A percentile compares a stretch with the other conserved stretches of the same genome.
Evolutionary conservation across 2,329 filamentous ascomycete genomes (phyloP).

Genomic region (Colletotrichum lini): DNA sequence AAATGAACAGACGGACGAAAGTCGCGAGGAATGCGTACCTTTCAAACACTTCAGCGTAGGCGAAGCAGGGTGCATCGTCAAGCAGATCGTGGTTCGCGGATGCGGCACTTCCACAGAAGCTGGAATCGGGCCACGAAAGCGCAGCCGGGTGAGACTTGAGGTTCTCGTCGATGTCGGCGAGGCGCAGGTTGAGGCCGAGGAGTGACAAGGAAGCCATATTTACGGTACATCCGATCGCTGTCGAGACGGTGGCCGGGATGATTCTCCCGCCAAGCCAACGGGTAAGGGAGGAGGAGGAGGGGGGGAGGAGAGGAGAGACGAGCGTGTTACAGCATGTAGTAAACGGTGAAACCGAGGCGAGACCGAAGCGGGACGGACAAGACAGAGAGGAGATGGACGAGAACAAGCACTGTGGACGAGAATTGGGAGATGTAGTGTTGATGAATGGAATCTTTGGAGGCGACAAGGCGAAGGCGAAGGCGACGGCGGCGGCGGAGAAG

Average conservation of each 20-base stretch:
- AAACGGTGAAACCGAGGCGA: background rate
- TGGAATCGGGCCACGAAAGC: conserved; percentile 8
- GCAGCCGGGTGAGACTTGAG: conserved; percentile 31
- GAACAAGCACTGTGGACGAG: background rate
- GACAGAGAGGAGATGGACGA: background rate
- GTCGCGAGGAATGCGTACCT: conserved; percentile 43
- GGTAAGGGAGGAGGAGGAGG: background rate
- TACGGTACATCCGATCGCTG: conserved; percentile 15
- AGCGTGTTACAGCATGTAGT: background rate
- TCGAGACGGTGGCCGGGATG: background rate
- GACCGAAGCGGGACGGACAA: no score
- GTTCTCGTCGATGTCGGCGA: conserved; percentile 36
- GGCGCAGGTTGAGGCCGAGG: conserved; percentile 36
- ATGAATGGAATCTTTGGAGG: conserved; percentile 24
- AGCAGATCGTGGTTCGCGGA: conserved; percentile 11
- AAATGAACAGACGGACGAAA: background rate
- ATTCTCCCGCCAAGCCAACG: background rate
- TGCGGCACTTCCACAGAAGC: background rate
- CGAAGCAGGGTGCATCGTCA: conserved; percentile 33
- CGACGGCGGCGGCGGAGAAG: conserved; percentile 1
- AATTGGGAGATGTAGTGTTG: conserved; percentile 12
- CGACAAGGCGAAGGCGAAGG: conserved; percentile 15
- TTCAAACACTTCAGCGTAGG: conserved; percentile 43
- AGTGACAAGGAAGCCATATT: conserved; percentile 24
- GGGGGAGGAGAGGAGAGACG: background rate